A percentile compares a stretch with the other conserved stretches of the same genome.
Conservation (phyloP, 169 alveolate species). For the Ichthyophthirius multifiliis region DNA sequence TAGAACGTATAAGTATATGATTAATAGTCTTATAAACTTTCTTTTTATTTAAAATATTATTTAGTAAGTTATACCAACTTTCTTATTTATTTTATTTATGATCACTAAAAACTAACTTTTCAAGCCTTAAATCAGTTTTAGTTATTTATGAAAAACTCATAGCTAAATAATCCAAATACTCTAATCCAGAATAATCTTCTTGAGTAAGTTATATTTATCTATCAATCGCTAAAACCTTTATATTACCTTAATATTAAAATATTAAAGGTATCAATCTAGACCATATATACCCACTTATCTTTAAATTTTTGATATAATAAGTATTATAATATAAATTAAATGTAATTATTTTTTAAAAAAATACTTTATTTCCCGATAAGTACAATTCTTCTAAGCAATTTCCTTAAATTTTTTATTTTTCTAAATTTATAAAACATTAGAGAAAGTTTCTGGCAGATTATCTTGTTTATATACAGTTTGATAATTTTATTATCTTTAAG, state of each 20-base stretch:
- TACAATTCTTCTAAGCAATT: background rate
- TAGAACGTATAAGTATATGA: background rate
- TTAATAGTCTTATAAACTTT: background rate
- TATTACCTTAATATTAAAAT: background rate
- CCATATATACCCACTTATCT: conserved; percentile 1
- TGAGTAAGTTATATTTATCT: background rate
- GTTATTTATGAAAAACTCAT: background rate
- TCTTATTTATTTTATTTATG: background rate
- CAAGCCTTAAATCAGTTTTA: background rate
- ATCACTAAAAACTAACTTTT: background rate
- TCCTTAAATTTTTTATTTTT: background rate
- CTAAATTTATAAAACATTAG: background rate
- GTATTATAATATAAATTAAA: too few species aligned
- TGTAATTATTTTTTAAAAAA: too few species aligned
- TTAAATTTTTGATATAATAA: background rate
- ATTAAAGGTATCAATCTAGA: background rate
- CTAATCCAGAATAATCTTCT: background rate
- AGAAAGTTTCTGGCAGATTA: background rate
- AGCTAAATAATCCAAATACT: background rate
- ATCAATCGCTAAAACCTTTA: background rate
- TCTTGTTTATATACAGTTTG: background rate
- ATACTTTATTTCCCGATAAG: background rate
- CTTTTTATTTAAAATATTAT: background rate
- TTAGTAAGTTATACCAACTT: background rate
- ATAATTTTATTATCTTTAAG: background rate